These are phyloP conservation scores for Canavalia gladiata DNA, from an alignment of 306 rosid genomes.

Conservation along the genomic window DNA sequence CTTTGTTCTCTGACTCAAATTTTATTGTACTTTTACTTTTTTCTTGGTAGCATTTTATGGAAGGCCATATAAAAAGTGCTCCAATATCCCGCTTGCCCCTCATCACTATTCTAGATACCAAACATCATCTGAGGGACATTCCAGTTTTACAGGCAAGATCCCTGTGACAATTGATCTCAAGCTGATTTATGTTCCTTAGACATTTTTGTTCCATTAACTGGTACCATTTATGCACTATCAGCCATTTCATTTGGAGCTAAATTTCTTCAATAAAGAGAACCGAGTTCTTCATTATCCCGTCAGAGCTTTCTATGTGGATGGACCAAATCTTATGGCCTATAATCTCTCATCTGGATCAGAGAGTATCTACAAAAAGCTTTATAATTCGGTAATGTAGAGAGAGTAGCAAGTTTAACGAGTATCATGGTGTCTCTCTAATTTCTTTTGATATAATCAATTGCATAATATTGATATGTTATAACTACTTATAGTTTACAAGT, in stretches of 20 bases:
- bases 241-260: constrained; percentile 97
- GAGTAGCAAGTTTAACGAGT: constrained; percentile 40
- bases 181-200: constrained; percentile 32
- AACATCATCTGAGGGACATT: constrained; percentile 86
- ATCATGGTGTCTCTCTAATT: constrained; percentile 41
- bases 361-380: constrained; percentile 86
- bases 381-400: constrained; percentile 74
- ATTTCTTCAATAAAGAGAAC: constrained; percentile 93
- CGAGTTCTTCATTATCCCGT: constrained; percentile 98
- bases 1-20: constrained; percentile 26
- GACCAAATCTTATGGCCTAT: constrained; percentile 84
- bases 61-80: constrained; percentile 86
- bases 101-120: constrained; percentile 78
- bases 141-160: constrained; percentile 82
- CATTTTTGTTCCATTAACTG: constrained; percentile 44
- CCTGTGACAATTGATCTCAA: constrained; percentile 47
- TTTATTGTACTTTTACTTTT: constrained; percentile 33
- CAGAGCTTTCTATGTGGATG: constrained; percentile 89
- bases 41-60: constrained; percentile 91
- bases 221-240: constrained; percentile 58
- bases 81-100: constrained; percentile 97
- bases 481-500: constrained; percentile 24
- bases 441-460: constrained; percentile 34
- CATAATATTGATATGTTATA: constrained; percentile 23
- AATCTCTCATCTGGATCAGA: constrained; percentile 81